Evolutionary conservation across 306 rosid species (phyloP).

Genomic region (Malus sylvestris): DNA sequence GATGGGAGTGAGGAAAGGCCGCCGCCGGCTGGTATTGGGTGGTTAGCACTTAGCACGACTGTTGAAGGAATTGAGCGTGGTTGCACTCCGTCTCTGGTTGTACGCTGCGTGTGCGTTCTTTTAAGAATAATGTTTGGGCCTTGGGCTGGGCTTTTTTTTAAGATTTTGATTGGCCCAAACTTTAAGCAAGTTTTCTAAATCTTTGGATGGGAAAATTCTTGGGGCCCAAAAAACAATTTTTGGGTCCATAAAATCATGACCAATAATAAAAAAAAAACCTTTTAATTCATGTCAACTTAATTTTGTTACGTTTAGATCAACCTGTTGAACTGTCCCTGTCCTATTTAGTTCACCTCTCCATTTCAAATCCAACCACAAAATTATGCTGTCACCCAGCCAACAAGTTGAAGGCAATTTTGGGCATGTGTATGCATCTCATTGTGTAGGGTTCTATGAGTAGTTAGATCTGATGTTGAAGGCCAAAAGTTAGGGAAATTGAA

Average conservation of each 20-base stretch:
- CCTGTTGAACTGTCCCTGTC: neutral
- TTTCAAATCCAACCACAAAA: neutral
- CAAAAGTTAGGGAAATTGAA: neutral
- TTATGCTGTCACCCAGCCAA: neutral
- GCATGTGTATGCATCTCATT: neutral
- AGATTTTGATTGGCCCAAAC: neutral
- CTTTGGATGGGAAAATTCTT: neutral
- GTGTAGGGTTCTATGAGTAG: neutral
- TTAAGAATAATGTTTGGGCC: neutral
- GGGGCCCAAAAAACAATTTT: neutral
- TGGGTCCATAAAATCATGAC: neutral
- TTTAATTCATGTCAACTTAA: neutral
- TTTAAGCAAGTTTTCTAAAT: neutral
- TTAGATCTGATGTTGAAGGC: slow-evolving; percentile 1
- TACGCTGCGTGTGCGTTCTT: too few species aligned
- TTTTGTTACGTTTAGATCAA: neutral
- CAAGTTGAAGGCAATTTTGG: neutral
- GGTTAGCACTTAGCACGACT: too few species aligned
- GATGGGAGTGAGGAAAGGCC: too few species aligned
- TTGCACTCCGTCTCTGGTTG: too few species aligned
- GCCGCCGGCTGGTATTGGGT: too few species aligned
- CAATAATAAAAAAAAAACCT: neutral
- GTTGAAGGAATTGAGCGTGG: too few species aligned
- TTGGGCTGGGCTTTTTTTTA: neutral
- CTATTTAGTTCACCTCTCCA: neutral